These are phyloP conservation scores for Fusarium sp. DNA, from an alignment of 2,329 filamentous ascomycete genomes.

Conservation along the genomic window DNA sequence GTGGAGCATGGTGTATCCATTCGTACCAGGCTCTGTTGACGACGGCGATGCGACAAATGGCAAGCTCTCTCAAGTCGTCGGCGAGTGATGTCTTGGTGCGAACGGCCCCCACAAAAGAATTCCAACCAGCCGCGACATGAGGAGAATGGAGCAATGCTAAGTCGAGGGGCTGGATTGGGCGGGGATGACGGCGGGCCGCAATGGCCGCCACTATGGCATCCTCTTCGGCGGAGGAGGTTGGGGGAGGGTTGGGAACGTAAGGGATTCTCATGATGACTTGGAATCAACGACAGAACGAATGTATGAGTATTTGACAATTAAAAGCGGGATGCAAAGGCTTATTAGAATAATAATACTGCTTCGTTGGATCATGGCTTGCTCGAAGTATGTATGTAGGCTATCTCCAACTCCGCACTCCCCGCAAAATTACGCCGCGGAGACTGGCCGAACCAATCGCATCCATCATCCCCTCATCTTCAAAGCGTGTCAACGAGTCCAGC, in stretches of 20 bases:
- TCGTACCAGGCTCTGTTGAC: conserved; percentile 7
- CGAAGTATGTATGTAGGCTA: too few relatives aligned
- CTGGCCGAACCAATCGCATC: neutral
- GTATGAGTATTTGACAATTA: too few relatives aligned
- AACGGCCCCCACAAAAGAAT: conserved; percentile 1
- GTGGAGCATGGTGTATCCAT: neutral
- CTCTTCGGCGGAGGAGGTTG: neutral
- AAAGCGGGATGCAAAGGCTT: neutral
- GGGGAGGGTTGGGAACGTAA: conserved; percentile 1
- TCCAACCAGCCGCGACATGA: neutral
- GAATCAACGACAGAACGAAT: too few relatives aligned
- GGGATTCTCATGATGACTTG: neutral
- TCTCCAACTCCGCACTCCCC: neutral
- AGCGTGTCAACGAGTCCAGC: too few relatives aligned
- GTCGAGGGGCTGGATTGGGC: neutral
- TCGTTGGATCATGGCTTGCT: neutral
- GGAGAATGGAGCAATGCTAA: conserved; percentile 5
- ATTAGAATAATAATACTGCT: neutral
- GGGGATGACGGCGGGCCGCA: conserved; percentile 6
- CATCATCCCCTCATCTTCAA: too few relatives aligned
- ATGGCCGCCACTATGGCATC: neutral
- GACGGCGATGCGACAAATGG: neutral
- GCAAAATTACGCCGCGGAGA: neutral
- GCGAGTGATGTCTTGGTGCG: neutral
- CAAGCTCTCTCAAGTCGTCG: neutral